Evolutionary conservation across 1,284 basidiomycete genomes (phyloP).

Genomic region (Rhodofomes roseus): DNA sequence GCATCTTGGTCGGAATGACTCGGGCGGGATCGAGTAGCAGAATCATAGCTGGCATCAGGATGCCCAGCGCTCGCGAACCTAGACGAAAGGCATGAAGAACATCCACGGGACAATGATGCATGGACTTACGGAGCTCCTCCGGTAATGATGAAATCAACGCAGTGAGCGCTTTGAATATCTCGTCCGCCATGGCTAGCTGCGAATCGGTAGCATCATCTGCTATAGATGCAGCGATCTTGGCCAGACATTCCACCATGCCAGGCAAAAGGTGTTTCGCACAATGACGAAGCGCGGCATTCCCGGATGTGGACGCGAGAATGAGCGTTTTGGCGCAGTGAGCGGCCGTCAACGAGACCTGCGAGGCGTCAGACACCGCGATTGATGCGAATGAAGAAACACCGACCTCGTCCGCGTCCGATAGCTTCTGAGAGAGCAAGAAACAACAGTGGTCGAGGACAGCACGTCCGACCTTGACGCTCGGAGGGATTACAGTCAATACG

Average conservation of each 20-base stretch:
- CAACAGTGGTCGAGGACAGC: conserved; percentile 83
- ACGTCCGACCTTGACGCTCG: conserved; percentile 65
- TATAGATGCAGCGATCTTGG: conserved; percentile 57
- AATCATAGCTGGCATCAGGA: conserved; percentile 78
- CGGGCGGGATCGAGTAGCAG: conserved; percentile 65
- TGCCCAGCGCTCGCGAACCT: conserved; percentile 70
- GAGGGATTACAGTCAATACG: conserved; percentile 78
- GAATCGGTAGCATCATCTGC: conserved; percentile 53
- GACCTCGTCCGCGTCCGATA: conserved; percentile 68
- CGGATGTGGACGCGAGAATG: conserved; percentile 59
- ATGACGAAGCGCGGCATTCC: conserved; percentile 66
- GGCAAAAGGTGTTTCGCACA: conserved; percentile 76
- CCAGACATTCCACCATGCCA: conserved; percentile 75
- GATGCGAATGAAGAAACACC: conserved; percentile 2
- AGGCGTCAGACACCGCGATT: conserved; percentile 2
- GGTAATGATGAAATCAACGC: conserved; percentile 57
- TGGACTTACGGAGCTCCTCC: conserved; percentile 60
- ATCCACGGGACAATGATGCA: too few species aligned
- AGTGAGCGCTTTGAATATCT: conserved; percentile 81
- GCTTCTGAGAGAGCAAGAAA: conserved; percentile 78
- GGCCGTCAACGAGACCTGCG: conserved; percentile 76
- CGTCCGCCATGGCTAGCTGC: conserved; percentile 62
- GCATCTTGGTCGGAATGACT: conserved; percentile 44
- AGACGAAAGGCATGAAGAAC: not conserved
- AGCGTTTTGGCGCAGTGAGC: conserved; percentile 87